Evolutionary conservation across 2,329 filamentous ascomycete species (phyloP).

Genomic region (Sarocladium oryzae): DNA sequence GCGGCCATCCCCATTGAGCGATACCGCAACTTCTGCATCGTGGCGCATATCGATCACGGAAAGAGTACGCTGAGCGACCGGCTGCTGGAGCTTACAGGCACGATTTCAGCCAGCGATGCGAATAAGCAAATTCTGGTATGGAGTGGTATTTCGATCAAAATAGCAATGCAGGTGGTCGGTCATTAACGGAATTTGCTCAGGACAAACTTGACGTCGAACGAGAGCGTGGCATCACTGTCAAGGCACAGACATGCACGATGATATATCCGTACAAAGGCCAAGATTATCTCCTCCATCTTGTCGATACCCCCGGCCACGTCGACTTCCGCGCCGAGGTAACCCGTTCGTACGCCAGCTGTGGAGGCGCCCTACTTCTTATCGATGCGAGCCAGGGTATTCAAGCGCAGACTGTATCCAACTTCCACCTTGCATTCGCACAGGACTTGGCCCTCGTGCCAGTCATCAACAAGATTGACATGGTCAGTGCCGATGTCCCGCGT

Average conservation of each 20-base stretch:
- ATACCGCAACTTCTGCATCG: constrained; percentile 95
- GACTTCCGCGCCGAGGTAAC: constrained; percentile 97
- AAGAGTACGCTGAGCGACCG: constrained; percentile 95
- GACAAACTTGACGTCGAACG: constrained; percentile 97
- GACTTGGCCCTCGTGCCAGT: constrained; percentile 82
- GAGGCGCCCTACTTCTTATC: constrained; percentile 84
- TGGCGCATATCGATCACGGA: constrained; percentile 97
- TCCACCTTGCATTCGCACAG: constrained; percentile 93
- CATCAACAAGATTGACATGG: constrained; percentile 94
- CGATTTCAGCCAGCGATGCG: constrained; percentile 69
- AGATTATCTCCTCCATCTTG: constrained; percentile 90
- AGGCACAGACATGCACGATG: constrained; percentile 98
- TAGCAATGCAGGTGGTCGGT: not conserved
- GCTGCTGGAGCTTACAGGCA: constrained; percentile 87
- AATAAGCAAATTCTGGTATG: constrained; percentile 82
- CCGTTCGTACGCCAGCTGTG: constrained; percentile 91
- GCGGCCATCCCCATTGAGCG: constrained; percentile 70
- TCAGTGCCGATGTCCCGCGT: constrained; percentile 77
- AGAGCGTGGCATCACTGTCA: constrained; percentile 94
- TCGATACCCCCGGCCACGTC: constrained; percentile 95
- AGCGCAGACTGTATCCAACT: constrained; percentile 97
- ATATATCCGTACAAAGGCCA: constrained; percentile 79
- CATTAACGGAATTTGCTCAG: constrained; percentile 17
- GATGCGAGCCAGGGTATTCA: constrained; percentile 96
- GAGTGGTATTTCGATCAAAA: too few relatives aligned